Conservation (phyloP, 305 asterid species). For the Fraxinus sp. region DNA sequence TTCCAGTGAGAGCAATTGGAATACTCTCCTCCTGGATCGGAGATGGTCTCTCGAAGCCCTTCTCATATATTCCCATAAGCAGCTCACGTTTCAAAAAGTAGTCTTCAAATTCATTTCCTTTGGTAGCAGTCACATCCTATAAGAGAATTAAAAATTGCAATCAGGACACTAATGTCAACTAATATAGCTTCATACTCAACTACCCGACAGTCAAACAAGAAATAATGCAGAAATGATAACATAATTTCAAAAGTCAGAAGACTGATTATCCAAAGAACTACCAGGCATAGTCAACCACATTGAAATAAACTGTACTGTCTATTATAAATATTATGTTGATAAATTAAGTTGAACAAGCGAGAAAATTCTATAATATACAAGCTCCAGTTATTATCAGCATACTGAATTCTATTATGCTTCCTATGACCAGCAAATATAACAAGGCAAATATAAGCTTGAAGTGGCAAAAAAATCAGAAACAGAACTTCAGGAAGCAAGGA, state of each 20-base stretch:
- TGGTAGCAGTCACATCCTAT: conserved; percentile 94
- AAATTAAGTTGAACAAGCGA: not conserved
- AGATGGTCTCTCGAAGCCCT: conserved; percentile 92
- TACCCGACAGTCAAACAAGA: not conserved
- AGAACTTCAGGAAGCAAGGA: not conserved
- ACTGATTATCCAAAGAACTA: not conserved
- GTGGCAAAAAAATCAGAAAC: not conserved
- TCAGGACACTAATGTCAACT: not conserved
- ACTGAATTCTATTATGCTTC: not conserved
- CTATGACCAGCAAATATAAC: not conserved
- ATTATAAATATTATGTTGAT: not conserved
- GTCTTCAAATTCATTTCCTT: conserved; percentile 93
- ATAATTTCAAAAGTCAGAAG: conserved; percentile 6
- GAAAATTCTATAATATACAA: not conserved
- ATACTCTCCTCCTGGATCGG: conserved; percentile 98
- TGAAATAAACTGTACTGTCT: not conserved
- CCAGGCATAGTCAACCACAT: not conserved
- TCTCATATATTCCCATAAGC: conserved; percentile 95
- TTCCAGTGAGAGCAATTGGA: conserved; percentile 91
- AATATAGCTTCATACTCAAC: conserved; percentile 8
- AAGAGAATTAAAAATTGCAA: conserved; percentile 21
- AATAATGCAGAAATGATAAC: conserved; percentile 9
- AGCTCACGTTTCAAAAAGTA: conserved; percentile 91
- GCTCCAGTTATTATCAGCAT: conserved; percentile 8
- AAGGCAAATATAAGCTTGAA: not conserved